Percentiles rank a stretch among this genome's conserved stretches.
These are phyloP conservation scores for Curvularia hawaiiensis DNA, from an alignment of 2,329 filamentous ascomycete genomes.

Conservation along the genomic window DNA sequence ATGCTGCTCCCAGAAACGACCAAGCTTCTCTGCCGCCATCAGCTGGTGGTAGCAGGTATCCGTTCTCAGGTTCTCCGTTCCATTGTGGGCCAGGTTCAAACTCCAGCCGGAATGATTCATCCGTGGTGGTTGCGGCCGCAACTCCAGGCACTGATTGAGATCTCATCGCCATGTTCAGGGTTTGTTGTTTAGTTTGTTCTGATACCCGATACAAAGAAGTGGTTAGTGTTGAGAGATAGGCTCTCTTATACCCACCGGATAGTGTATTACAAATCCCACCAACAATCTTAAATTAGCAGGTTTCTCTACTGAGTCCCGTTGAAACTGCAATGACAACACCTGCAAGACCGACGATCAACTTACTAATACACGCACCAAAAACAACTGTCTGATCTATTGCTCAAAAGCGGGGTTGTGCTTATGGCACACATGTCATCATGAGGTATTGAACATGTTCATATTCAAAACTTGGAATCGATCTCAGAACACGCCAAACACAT, in stretches of 20 bases:
- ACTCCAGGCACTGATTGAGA: slow-evolving; percentile 2
- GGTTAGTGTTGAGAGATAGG: background rate
- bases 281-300: background rate
- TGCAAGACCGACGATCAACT: background rate
- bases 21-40: slow-evolving; percentile 59
- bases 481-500: slow-evolving; percentile 2
- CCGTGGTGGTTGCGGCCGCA: background rate
- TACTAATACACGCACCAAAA: background rate
- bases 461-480: background rate
- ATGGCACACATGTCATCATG: slow-evolving; percentile 1
- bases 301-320: background rate
- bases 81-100: slow-evolving; percentile 10
- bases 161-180: background rate
- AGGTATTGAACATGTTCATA: background rate
- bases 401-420: slow-evolving; percentile 3
- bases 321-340: background rate
- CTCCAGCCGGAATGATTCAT: slow-evolving; percentile 8
- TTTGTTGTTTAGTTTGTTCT: background rate
- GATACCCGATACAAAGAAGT: background rate
- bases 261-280: background rate
- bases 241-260: background rate
- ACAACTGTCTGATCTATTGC: background rate
- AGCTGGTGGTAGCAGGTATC: slow-evolving; percentile 48
- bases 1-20: slow-evolving; percentile 57
- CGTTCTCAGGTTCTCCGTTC: slow-evolving; percentile 11